Percentiles rank a stretch among this genome's conserved stretches.
These are phyloP conservation scores for Puccinia polysora DNA, from an alignment of 1,284 basidiomycete species.

Conservation along the genomic window DNA sequence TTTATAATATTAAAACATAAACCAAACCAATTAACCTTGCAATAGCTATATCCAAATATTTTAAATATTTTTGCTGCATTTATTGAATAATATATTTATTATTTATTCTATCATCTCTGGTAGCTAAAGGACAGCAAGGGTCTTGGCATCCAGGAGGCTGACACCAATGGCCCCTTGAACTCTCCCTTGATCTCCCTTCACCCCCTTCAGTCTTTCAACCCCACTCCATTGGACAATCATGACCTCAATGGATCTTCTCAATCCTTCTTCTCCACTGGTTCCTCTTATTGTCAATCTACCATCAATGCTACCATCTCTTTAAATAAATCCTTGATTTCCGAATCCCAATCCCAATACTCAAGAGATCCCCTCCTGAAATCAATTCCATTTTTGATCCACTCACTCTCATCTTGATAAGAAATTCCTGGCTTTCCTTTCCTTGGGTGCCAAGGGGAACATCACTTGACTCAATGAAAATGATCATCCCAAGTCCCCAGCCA, in stretches of 20 bases:
- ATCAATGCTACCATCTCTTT: conserved; percentile 30
- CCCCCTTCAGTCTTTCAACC: not conserved
- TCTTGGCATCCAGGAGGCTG: too few relatives aligned
- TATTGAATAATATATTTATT: too few relatives aligned
- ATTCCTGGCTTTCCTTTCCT: conserved; percentile 27
- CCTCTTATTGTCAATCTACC: conserved; percentile 39
- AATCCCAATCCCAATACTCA: not conserved
- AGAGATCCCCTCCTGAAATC: not conserved
- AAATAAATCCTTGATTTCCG: conserved; percentile 7
- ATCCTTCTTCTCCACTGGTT: conserved; percentile 21
- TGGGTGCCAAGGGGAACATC: conserved; percentile 30
- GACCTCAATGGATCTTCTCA: not conserved
- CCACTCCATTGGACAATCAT: not conserved
- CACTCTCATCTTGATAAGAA: conserved; percentile 13
- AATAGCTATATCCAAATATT: too few relatives aligned
- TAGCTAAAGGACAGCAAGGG: too few relatives aligned
- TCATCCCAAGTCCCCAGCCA: conserved; percentile 10
- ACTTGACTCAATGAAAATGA: conserved; percentile 35
- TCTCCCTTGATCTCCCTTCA: not conserved
- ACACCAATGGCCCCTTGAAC: not conserved
- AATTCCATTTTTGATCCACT: too few relatives aligned
- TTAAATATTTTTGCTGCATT: too few relatives aligned
- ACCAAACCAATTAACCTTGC: too few relatives aligned
- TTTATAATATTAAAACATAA: too few relatives aligned
- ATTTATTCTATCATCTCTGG: too few relatives aligned